phyloP scores from a whole-genome alignment of 2,329 filamentous ascomycete genomes.

The Trichoderma sp. region DNA sequence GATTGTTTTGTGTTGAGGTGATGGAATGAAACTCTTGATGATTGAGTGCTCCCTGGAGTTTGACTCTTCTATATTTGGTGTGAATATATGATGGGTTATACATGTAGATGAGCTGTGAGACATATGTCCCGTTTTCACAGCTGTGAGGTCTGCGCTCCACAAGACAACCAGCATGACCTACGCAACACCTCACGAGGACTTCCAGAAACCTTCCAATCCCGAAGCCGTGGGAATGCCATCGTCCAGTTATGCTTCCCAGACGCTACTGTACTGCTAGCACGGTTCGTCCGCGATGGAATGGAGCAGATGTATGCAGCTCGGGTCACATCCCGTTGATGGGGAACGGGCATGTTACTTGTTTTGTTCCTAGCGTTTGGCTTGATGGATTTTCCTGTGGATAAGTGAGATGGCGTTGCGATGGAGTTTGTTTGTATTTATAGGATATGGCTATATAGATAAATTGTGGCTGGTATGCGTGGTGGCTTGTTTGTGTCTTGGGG shows the following conservation, averaged over 20 bases:
- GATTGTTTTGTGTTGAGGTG: neutral
- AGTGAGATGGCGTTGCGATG: neutral
- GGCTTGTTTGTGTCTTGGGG: neutral
- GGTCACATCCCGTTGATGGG: slow-evolving; percentile 11
- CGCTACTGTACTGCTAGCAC: neutral
- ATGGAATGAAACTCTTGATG: neutral
- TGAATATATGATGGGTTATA: neutral
- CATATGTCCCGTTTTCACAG: neutral
- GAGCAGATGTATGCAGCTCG: neutral
- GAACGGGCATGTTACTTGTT: slow-evolving; percentile 11
- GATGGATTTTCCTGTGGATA: neutral
- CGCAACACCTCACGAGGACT: neutral
- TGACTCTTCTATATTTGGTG: neutral
- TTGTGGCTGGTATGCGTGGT: neutral
- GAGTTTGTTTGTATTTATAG: neutral
- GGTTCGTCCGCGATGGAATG: neutral
- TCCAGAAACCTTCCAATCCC: neutral
- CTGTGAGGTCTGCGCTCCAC: neutral
- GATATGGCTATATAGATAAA: neutral
- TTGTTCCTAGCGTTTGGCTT: slow-evolving; percentile 8
- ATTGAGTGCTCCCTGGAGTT: neutral
- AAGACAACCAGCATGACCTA: neutral
- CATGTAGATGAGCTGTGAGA: neutral
- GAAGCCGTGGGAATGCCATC: neutral
- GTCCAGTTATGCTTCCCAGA: neutral